Conservation (phyloP, 768 basidiomycete species). For the Dioszegia aurantiaca region DNA sequence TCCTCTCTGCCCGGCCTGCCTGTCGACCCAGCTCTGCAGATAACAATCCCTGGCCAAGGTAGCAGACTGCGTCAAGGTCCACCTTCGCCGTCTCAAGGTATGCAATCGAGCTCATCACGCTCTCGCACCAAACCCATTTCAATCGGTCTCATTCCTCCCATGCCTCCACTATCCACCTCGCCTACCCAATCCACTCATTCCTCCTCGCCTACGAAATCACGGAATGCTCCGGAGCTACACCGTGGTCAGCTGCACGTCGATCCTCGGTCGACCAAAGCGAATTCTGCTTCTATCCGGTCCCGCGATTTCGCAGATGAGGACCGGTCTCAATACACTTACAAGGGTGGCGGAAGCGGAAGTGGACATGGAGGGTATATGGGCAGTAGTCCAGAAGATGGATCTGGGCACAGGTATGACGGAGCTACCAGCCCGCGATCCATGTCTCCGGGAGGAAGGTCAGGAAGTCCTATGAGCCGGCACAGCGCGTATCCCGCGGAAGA, state of each 20-base stretch:
- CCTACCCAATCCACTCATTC: neutral
- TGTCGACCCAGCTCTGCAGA: too few relatives aligned
- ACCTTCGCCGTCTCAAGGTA: neutral
- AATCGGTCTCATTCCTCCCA: neutral
- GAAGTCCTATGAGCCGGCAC: conserved; percentile 1
- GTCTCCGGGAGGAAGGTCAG: neutral
- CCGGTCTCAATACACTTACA: conserved; percentile 5
- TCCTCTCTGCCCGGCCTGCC: too few relatives aligned
- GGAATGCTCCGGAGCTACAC: neutral
- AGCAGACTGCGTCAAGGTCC: conserved; percentile 4
- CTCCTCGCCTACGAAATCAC: too few relatives aligned
- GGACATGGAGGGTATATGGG: conserved; percentile 9
- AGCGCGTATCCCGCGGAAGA: neutral
- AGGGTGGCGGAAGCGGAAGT: conserved; percentile 2
- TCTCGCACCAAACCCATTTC: conserved; percentile 4
- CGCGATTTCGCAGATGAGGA: neutral
- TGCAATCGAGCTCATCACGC: conserved; percentile 1
- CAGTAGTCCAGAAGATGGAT: conserved; percentile 4
- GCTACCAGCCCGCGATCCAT: neutral
- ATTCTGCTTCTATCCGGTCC: neutral
- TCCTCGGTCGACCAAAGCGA: neutral
- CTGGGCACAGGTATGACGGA: neutral
- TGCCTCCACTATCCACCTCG: neutral
- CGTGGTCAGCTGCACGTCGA: neutral
- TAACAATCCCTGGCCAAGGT: too few relatives aligned